Conservation (phyloP, 108 stramenopile species). For the Poteriospumella lacustris region DNA sequence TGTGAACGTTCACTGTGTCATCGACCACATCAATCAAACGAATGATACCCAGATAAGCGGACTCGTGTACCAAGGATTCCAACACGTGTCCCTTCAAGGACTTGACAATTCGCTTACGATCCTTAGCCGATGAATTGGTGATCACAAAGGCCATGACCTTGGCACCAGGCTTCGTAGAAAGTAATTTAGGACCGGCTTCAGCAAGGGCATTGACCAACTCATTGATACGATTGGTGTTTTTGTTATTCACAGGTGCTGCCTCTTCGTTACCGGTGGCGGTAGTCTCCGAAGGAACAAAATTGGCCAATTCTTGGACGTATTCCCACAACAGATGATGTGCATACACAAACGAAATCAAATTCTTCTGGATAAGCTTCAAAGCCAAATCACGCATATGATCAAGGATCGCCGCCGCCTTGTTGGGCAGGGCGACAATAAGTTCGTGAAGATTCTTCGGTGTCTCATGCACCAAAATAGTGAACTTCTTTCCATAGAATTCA, state of each 20-base stretch:
- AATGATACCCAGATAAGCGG: slow-evolving; percentile 16
- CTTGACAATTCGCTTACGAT: slow-evolving; percentile 18
- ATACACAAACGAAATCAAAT: slow-evolving; percentile 11
- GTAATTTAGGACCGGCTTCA: slow-evolving; percentile 9
- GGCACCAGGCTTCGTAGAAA: slow-evolving; percentile 28
- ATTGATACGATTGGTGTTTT: not conserved
- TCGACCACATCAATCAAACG: slow-evolving; percentile 26
- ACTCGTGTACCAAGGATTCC: not conserved
- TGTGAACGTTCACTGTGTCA: slow-evolving; percentile 28
- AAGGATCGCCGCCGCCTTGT: slow-evolving; percentile 57
- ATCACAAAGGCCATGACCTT: not conserved
- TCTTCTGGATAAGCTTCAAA: slow-evolving; percentile 74
- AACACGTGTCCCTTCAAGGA: not conserved
- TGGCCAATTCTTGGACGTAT: not conserved
- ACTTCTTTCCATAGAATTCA: slow-evolving; percentile 78
- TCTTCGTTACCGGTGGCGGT: not conserved
- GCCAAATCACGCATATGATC: slow-evolving; percentile 56
- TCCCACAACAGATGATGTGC: slow-evolving; percentile 24
- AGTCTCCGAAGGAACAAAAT: not conserved
- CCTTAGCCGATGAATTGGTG: slow-evolving; percentile 10
- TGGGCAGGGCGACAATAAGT: slow-evolving; percentile 55
- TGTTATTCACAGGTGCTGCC: not conserved
- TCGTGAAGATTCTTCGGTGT: slow-evolving; percentile 44
- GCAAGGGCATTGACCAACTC: not conserved
- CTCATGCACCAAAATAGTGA: slow-evolving; percentile 24